Base-by-base conservation (phyloP, 2,329 filamentous ascomycete genomes). In the Monosporascus sp. region DNA sequence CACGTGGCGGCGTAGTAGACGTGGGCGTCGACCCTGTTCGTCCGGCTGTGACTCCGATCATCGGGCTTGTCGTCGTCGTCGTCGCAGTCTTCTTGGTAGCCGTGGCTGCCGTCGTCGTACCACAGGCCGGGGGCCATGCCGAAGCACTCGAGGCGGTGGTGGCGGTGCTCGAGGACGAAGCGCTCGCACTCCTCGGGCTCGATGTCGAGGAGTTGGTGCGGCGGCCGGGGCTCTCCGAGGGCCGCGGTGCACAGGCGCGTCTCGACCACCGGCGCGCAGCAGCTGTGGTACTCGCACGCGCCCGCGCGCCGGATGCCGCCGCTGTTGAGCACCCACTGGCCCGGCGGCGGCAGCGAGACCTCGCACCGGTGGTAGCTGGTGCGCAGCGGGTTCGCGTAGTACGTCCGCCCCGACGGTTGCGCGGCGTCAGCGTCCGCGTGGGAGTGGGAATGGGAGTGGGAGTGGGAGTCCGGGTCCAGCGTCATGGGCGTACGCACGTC, bases 311-410 rank as follows among this genome's bases (percentile, higher is more conserved):
- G 31, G 19, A 9, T 48, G 27, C 3, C 27, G 37, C 22, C 41
- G n/a, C 7, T 55, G 20, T 54, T 44, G 0, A 55, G n/a, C 0
- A 56, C 14, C 51, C 40, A 52, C 2, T 36, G 24, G 3, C 6
- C 7, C 2, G 48, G 41, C 1, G n/a, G 44, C 9, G 55, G 58
- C 2, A 17, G 34, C 3, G 16, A 7, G 1, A 66, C 22, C 48
- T 66, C 65, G 51, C 65, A 67, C 1, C 16, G 43, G 44, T 67
- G 65, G 24, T 36, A 55, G 0, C n/a, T 45, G 0, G 65, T 66
- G 4, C 47, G 57, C 0, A 58, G 50, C 1, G 62, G 58, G 46
- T 66, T 64, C 5, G 54, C 56, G 50, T 56, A 60, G 31, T 34
- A 34, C 31, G 11, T 14, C 11, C 11, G 31, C 31, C 31, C 31